These are phyloP conservation scores for Tulasnella sp. DNA, from an alignment of 768 basidiomycete genomes.

Conservation along the genomic window DNA sequence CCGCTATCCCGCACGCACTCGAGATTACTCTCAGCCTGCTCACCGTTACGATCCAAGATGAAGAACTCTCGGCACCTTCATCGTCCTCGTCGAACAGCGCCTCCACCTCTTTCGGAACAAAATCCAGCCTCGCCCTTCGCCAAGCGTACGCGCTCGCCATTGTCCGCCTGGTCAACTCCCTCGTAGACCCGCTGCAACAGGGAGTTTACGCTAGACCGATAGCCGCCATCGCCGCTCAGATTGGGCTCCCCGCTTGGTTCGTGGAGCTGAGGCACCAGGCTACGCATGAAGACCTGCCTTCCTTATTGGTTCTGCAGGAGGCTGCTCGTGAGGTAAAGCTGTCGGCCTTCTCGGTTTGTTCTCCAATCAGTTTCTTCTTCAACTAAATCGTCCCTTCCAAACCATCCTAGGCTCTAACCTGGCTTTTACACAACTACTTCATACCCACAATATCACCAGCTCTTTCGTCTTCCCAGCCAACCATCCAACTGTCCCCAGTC, in stretches of 20 bases:
- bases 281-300: conserved; percentile 92
- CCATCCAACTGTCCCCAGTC: conserved; percentile 50
- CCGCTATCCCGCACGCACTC: conserved; percentile 73
- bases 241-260: conserved; percentile 81
- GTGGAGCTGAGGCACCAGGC: conserved; percentile 92
- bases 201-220: conserved; percentile 90
- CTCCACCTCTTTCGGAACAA: not conserved
- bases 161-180: conserved; percentile 86
- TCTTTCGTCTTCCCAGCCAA: conserved; percentile 30
- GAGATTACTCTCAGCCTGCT: conserved; percentile 67
- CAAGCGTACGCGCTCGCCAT: conserved; percentile 77
- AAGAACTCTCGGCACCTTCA: conserved; percentile 33
- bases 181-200: conserved; percentile 90
- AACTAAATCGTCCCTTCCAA: not conserved
- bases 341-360: not conserved
- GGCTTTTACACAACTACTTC: conserved; percentile 84
- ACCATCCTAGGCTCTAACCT: conserved; percentile 60
- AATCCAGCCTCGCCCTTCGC: conserved; percentile 49
- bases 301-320: conserved; percentile 70
- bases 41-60: conserved; percentile 54
- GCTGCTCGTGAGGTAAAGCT: conserved; percentile 62
- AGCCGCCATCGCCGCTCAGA: conserved; percentile 76
- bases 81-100: not conserved
- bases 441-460: conserved; percentile 50
- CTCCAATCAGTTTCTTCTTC: too few relatives aligned